A percentile compares a stretch with the other conserved stretches of the same genome.
Evolutionary conservation across 1,139 yeast genomes (phyloP).

Genomic region (Yamadazyma sp.): DNA sequence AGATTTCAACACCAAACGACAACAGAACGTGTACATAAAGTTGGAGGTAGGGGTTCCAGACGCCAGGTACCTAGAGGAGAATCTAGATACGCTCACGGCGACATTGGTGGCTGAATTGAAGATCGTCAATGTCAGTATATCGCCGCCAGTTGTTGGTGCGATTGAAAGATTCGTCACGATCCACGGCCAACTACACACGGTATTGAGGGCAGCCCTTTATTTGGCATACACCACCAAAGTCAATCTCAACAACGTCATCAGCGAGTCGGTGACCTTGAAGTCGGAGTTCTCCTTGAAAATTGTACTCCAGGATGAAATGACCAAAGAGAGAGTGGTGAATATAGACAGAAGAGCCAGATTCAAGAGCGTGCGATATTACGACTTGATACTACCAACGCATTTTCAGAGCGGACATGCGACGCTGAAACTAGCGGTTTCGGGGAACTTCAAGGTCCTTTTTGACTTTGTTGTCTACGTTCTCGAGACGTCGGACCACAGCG

Average conservation of each 20-base stretch:
- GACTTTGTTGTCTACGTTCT: slow-evolving; percentile 15
- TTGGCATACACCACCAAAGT: slow-evolving; percentile 23
- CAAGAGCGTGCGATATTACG: slow-evolving; percentile 19
- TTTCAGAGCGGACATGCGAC: slow-evolving; percentile 7
- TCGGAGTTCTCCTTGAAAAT: slow-evolving; percentile 26
- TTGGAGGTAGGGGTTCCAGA: slow-evolving; percentile 29
- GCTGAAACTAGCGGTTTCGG: slow-evolving; percentile 13
- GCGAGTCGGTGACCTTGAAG: slow-evolving; percentile 29
- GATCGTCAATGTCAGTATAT: slow-evolving; percentile 22
- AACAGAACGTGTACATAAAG: slow-evolving; percentile 15
- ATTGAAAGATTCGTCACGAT: slow-evolving; percentile 29
- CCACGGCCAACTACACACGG: slow-evolving; percentile 23
- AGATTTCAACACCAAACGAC: slow-evolving; percentile 5
- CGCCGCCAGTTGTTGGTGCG: slow-evolving; percentile 24
- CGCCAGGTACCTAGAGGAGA: slow-evolving; percentile 23
- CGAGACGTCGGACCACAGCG: slow-evolving; percentile 10
- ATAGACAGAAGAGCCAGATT: slow-evolving; percentile 18
- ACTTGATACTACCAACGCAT: slow-evolving; percentile 10
- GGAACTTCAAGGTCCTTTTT: slow-evolving; percentile 11
- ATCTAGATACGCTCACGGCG: slow-evolving; percentile 10
- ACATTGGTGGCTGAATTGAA: slow-evolving; percentile 19
- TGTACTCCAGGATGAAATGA: slow-evolving; percentile 12
- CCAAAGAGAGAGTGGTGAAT: slow-evolving; percentile 11
- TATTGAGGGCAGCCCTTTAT: slow-evolving; percentile 25
- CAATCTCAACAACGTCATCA: slow-evolving; percentile 24